Percentiles rank a stretch among this genome's conserved stretches.
These are phyloP conservation scores for Trichocomaceae sp. DNA, from an alignment of 2,329 filamentous ascomycete genomes.

Conservation along the genomic window DNA sequence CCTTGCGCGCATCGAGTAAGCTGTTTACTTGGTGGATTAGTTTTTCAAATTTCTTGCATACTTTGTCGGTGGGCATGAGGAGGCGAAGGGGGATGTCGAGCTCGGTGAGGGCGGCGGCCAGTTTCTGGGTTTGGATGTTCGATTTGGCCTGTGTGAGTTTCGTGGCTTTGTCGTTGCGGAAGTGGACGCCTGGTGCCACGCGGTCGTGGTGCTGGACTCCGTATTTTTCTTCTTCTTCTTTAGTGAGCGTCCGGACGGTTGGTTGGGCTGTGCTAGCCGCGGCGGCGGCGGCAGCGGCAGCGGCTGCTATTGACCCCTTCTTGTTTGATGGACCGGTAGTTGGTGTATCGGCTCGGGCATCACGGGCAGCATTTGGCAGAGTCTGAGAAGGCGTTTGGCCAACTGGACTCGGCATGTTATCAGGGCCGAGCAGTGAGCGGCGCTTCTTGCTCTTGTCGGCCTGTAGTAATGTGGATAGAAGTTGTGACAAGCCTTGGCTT, in stretches of 20 bases:
- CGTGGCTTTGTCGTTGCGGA: conserved; percentile 60
- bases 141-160: conserved; percentile 47
- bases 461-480: conserved; percentile 74
- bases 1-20: conserved; percentile 43
- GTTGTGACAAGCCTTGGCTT: conserved; percentile 68
- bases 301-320: conserved; percentile 23
- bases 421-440: conserved; percentile 60
- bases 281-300: conserved; percentile 34
- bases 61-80: conserved; percentile 45
- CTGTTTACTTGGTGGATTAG: conserved; percentile 43
- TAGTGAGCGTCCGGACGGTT: conserved; percentile 63
- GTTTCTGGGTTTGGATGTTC: conserved; percentile 45
- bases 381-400: conserved; percentile 45
- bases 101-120: conserved; percentile 42
- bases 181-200: conserved; percentile 76
- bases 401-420: conserved; percentile 47
- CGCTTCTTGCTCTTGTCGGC: conserved; percentile 87
- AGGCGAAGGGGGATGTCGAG: conserved; percentile 42
- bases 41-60: conserved; percentile 45
- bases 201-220: conserved; percentile 83
- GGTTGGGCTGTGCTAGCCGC: conserved; percentile 34
- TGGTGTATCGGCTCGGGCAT: conserved; percentile 34
- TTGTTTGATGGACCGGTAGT: conserved; percentile 25
- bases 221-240: conserved; percentile 70
- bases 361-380: conserved; percentile 30